Base-by-base conservation (phyloP, 768 basidiomycete genomes). In the Podaxis mareebaensis region DNA sequence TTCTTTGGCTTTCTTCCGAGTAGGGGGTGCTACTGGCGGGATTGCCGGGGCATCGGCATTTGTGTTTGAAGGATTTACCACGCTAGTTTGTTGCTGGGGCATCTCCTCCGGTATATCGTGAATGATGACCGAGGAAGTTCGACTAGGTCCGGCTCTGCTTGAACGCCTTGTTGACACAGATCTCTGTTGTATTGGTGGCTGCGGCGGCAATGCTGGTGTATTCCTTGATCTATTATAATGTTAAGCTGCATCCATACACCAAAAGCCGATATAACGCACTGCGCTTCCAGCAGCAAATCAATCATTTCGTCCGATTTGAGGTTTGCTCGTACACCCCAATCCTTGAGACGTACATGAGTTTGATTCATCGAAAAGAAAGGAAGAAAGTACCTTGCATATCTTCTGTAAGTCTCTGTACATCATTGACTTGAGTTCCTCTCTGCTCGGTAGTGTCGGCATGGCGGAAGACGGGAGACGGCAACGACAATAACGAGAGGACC, bases 291-390 rank as follows among this genome's bases (percentile, higher is more conserved):
- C 28, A 93, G 76, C 17, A 91, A 79, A 70, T 92, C 88, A 69
- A 93, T 91, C 66, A 93, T 78, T 53, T 85, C 87, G 69, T 92
- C 90, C 24, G 89, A 85, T 78, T 91, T 93, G 70, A 92, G 82
- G 74, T 93, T 93, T 51, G 92, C 92, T 75, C 84, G 90, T 65
- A 93, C 85, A 63, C 91, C 90, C 70, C 88, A 86, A 68, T 92
- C 89, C 91, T 93, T 58, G 53, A 26, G 64, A 46, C 46, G 54
- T 54, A 69, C 53, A 67, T 70, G 60, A 69, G 64, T 60, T 60
- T 38, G 26, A 60, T 46, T 46, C 20, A 3, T 33, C 4, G 54
- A 17, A 49, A 48, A 48, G 44, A 12, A 20, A 63, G 53, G 42
- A 24, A 38, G 44, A 48, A 51, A 12, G 5, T 67, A 89, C 90